Conservation (phyloP, 495 filamentous ascomycete genomes). For the Sordaria brevicollis region DNA sequence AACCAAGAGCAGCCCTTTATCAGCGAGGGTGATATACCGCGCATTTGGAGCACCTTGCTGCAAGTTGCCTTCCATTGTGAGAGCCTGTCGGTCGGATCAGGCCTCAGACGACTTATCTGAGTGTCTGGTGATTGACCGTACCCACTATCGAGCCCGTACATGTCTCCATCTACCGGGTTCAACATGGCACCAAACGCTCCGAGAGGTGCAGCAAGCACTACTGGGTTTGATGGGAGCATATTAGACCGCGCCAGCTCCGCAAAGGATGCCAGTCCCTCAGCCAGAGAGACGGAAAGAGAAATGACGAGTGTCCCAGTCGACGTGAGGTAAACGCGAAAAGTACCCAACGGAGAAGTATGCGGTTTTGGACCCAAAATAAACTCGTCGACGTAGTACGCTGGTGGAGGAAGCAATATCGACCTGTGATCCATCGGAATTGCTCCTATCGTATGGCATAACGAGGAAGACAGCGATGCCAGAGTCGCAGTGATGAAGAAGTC, state of each 20-base stretch:
- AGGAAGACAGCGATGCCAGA: conserved; percentile 33
- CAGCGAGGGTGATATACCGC: conserved; percentile 27
- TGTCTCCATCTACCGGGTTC: conserved; percentile 17
- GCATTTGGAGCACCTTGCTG: conserved; percentile 30
- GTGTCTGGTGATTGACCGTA: conserved; percentile 39
- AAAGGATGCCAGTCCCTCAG: conserved; percentile 28
- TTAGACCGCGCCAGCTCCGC: conserved; percentile 25
- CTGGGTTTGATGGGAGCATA: conserved; percentile 23
- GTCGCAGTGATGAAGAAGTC: conserved; percentile 35
- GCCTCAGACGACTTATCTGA: conserved; percentile 25
- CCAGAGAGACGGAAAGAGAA: conserved; percentile 28
- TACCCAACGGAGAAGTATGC: conserved; percentile 28
- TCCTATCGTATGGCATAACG: conserved; percentile 28
- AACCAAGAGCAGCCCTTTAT: conserved; percentile 26
- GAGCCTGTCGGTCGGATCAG: conserved; percentile 28
- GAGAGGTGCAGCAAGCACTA: conserved; percentile 35
- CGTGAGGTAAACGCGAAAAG: conserved; percentile 37
- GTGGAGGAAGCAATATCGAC: conserved; percentile 26
- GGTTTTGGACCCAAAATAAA: conserved; percentile 8
- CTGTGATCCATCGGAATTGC: conserved; percentile 35
- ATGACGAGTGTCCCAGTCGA: conserved; percentile 38
- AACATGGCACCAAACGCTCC: conserved; percentile 36
- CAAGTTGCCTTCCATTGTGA: conserved; percentile 30
- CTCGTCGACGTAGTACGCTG: conserved; percentile 11
- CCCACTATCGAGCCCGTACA: conserved; percentile 12